These are phyloP conservation scores for Oryza glumipatula DNA, from an alignment of 176 grass and related monocot species.

Conservation along the genomic window DNA sequence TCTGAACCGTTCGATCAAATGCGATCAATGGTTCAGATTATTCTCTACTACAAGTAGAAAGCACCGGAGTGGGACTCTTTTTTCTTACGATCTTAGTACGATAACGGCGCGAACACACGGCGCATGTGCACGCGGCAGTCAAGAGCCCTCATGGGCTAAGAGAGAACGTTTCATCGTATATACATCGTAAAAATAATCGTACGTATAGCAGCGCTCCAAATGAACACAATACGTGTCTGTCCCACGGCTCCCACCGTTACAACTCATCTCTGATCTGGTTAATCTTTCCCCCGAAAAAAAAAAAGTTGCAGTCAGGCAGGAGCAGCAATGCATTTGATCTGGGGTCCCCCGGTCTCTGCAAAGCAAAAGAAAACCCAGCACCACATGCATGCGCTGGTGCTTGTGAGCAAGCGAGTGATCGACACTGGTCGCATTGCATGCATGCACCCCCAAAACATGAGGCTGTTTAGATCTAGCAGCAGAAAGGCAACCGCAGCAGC, in stretches of 20 bases:
- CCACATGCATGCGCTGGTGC: not conserved
- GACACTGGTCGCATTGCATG: not conserved
- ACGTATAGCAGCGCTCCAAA: too few relatives aligned
- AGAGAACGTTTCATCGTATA: too few relatives aligned
- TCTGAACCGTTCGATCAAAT: too few relatives aligned
- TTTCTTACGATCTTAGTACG: too few relatives aligned
- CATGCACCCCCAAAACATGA: not conserved
- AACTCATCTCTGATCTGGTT: not conserved
- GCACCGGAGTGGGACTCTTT: too few relatives aligned
- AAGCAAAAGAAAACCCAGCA: not conserved
- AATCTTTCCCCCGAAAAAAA: not conserved
- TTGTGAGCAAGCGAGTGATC: too few relatives aligned
- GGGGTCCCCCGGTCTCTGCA: not conserved
- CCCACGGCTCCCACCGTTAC: not conserved
- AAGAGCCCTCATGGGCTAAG: too few relatives aligned
- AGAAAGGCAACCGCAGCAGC: not conserved
- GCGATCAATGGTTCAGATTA: too few relatives aligned
- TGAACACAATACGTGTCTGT: not conserved
- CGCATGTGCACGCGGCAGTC: too few relatives aligned
- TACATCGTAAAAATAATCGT: too few relatives aligned
- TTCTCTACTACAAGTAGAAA: too few relatives aligned
- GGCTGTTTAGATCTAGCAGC: conserved; percentile 9
- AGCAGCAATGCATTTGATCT: not conserved
- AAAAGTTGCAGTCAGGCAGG: not conserved
- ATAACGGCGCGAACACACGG: too few relatives aligned